These are phyloP conservation scores for Aspergillus oerlinghausenensis DNA, from an alignment of 2,329 filamentous ascomycete species.

Conservation along the genomic window DNA sequence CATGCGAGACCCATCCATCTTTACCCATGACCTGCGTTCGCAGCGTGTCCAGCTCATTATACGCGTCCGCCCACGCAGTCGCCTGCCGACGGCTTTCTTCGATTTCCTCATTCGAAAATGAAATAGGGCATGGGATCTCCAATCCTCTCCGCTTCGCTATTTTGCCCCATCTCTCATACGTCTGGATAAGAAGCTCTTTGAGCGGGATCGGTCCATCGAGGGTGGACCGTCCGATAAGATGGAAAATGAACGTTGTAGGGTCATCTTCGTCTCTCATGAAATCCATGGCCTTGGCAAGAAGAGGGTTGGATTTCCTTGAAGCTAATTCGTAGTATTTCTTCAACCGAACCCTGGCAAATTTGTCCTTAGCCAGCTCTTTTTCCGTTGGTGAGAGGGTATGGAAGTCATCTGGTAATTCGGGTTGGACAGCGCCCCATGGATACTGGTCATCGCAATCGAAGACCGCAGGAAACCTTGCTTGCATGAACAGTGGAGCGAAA, in stretches of 20 bases:
- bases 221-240: slow-evolving; percentile 14
- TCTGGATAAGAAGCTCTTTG: slow-evolving; percentile 21
- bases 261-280: slow-evolving; percentile 16
- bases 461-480: slow-evolving; percentile 21
- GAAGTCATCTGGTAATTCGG: slow-evolving; percentile 20
- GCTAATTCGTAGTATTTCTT: slow-evolving; percentile 23
- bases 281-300: slow-evolving; percentile 17
- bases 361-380: slow-evolving; percentile 9
- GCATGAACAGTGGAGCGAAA: slow-evolving; percentile 23
- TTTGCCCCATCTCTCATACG: slow-evolving; percentile 21
- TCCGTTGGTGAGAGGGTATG: slow-evolving; percentile 14
- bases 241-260: slow-evolving; percentile 20
- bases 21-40: slow-evolving; percentile 12
- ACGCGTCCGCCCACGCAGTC: slow-evolving; percentile 17
- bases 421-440: slow-evolving; percentile 20
- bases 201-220: slow-evolving; percentile 15
- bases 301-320: slow-evolving; percentile 20
- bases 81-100: slow-evolving; percentile 8
- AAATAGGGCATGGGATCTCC: slow-evolving; percentile 15
- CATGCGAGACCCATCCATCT: slow-evolving; percentile 25
- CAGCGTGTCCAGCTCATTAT: slow-evolving; percentile 16
- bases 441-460: slow-evolving; percentile 22
- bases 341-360: slow-evolving; percentile 9
- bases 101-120: slow-evolving; percentile 18
- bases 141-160: slow-evolving; percentile 10